Conservation (phyloP, 2,329 filamentous ascomycete species). For the Raffaelea arxii region DNA sequence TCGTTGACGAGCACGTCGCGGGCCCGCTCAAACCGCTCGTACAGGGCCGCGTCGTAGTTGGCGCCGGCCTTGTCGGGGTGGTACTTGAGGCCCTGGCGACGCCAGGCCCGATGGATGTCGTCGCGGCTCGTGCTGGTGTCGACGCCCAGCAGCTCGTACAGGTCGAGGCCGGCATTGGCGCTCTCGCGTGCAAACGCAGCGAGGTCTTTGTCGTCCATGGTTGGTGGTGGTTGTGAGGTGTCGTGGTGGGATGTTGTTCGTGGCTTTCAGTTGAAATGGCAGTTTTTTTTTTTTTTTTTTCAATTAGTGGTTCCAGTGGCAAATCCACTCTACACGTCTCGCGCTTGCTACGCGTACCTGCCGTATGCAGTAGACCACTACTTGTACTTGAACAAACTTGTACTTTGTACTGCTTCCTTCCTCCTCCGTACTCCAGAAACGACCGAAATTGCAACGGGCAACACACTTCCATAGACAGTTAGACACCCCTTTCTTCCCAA, state of each 20-base stretch:
- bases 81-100: slow-evolving; percentile 69
- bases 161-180: slow-evolving; percentile 55
- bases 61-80: slow-evolving; percentile 86
- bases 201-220: slow-evolving; percentile 32
- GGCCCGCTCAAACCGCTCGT: slow-evolving; percentile 78
- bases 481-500: too few species aligned
- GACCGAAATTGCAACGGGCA: too few species aligned
- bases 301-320: too few species aligned
- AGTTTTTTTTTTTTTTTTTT: too few species aligned
- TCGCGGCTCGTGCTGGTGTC: slow-evolving; percentile 53
- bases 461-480: too few species aligned
- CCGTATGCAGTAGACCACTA: too few species aligned
- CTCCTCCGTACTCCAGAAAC: too few species aligned
- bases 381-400: too few species aligned
- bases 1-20: slow-evolving; percentile 70
- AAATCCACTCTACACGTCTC: too few species aligned
- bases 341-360: too few species aligned
- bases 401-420: too few species aligned
- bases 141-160: slow-evolving; percentile 68
- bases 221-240: not conserved
- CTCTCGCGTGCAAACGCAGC: slow-evolving; percentile 46
- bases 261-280: too few species aligned
- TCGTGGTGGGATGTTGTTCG: not conserved
- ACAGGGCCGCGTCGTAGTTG: slow-evolving; percentile 67
- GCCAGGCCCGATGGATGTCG: slow-evolving; percentile 77